Base-by-base conservation (phyloP, 345 rosid species). In the Linum trigynum region DNA sequence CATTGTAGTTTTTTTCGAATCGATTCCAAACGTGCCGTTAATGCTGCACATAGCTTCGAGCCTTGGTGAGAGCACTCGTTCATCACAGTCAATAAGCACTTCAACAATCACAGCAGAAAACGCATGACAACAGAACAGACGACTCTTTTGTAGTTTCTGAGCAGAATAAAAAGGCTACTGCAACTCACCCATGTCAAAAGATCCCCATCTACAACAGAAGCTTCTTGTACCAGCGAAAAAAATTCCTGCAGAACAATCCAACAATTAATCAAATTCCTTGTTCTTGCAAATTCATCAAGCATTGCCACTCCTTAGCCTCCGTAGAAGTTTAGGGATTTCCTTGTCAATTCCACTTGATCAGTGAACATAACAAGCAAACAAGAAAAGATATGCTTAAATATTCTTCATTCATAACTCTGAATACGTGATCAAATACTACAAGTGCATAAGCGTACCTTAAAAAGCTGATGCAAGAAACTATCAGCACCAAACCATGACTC, bases 141-240 rank as follows among this genome's bases (percentile, higher is more conserved):
- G 32, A 23, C 32, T 23, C 32, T 7, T 55, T 63, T 5, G 1
- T 42, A 55, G 43, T 32, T 23, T n/a, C 48, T 36, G 48, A 62
- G 38, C 11, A 2, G 43, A 7, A 55, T 3, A 1, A 12, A 16
- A 32, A 11, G 14, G 43, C 38, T 9, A 15, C n/a, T 51, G 37
- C 32, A 38, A 82, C 91, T 37, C 64, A 92, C 97, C 97, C 90
- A 90, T 5, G 79, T 75, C 61, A 92, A 73, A 74, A 92, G 89
- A 76, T 90, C 96, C 76, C 98, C 98, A 77, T 92, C 94, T 67
- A 90, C 82, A 68, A 83, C 88, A 32, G 86, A 72, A 37, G 83
- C 87, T 57, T 83, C 89, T 75, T 78, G 78, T 73, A 92, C 75
- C 78, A 92, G 65, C 36, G 74, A 73, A 68, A 88, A 82, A 82